Conservation (phyloP, 1,139 yeast genomes). For the Geotrichum reessii region DNA sequence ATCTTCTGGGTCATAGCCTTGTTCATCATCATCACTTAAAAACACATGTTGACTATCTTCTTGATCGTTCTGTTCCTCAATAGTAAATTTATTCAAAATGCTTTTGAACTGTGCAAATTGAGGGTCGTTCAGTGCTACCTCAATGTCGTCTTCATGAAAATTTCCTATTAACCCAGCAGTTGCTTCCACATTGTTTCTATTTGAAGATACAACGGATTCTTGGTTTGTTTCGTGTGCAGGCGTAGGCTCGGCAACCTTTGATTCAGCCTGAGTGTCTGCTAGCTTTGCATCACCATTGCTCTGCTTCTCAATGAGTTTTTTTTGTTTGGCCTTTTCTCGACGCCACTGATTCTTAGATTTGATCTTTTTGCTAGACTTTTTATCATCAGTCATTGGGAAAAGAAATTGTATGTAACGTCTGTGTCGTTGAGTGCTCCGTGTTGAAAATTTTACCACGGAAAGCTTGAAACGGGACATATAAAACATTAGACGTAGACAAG, state of each 20-base stretch:
- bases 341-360: constrained; percentile 47
- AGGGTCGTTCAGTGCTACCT: constrained; percentile 36
- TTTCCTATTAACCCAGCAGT: constrained; percentile 11
- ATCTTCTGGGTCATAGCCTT: constrained; percentile 20
- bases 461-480: neutral
- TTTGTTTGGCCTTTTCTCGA: constrained; percentile 52
- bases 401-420: neutral
- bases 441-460: neutral
- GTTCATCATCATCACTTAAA: constrained; percentile 35
- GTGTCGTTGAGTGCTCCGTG: neutral
- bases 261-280: constrained; percentile 9
- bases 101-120: constrained; percentile 41
- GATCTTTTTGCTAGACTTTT: constrained; percentile 2
- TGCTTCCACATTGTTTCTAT: constrained; percentile 3
- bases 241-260: constrained; percentile 4
- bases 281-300: constrained; percentile 4
- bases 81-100: constrained; percentile 43
- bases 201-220: neutral
- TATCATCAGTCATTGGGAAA: neutral
- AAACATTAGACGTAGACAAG: neutral
- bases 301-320: constrained; percentile 34
- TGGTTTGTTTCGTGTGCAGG: constrained; percentile 4
- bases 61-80: constrained; percentile 24
- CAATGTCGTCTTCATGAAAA: constrained; percentile 28
- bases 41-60: constrained; percentile 33